phyloP scores from a whole-genome alignment of 805 yeast genomes.

The Yamadazyma kitorensis region DNA sequence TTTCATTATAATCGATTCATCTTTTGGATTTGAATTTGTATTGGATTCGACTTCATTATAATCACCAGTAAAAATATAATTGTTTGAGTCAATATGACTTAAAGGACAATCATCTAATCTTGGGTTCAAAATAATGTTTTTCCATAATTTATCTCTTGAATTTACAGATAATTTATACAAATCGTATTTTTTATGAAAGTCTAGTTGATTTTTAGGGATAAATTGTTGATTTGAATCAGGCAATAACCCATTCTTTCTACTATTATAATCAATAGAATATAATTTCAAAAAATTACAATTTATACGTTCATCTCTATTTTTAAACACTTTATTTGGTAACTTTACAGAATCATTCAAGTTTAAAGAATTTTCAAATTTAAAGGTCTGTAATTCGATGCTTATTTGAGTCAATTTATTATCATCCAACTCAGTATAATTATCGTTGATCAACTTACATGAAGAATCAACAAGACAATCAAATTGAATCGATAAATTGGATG shows the following conservation, averaged over 20 bases:
- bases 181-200: conserved; percentile 26
- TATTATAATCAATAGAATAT: conserved; percentile 49
- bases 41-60: conserved; percentile 9
- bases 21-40: conserved; percentile 4
- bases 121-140: conserved; percentile 51
- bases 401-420: too few relatives aligned
- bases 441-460: too few relatives aligned
- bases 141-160: conserved; percentile 53
- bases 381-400: conserved; percentile 17
- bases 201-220: conserved; percentile 13
- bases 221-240: conserved; percentile 18
- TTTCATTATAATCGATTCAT: conserved; percentile 16
- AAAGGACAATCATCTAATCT: conserved; percentile 38
- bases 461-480: too few relatives aligned
- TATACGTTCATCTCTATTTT: conserved; percentile 47
- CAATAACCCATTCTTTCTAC: conserved; percentile 30
- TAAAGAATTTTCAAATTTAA: conserved; percentile 7
- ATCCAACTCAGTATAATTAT: too few relatives aligned
- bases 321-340: conserved; percentile 9
- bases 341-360: conserved; percentile 3
- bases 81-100: conserved; percentile 17
- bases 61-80: conserved; percentile 24
- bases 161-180: conserved; percentile 35
- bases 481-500: too few relatives aligned
- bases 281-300: conserved; percentile 48